Evolutionary conservation across 345 rosid species (phyloP), one percentile per base, ranked within the genome.

Genomic region (Populus alba): DNA sequence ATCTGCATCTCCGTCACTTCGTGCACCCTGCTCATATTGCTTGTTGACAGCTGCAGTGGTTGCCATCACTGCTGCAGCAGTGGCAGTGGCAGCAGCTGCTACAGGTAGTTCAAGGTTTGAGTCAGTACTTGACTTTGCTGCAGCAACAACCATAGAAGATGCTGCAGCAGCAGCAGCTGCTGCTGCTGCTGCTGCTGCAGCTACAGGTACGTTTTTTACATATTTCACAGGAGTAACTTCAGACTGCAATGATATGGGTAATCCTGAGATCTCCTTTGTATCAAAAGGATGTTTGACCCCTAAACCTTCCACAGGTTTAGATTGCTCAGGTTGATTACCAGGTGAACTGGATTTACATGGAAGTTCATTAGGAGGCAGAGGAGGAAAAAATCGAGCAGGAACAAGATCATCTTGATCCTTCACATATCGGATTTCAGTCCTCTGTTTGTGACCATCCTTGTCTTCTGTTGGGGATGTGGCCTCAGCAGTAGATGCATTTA

Each of bases 101-200:
- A 89, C 97, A 76, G 98, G 94, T 78, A 91, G 88, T 84, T 94
- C 97, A 77, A 89, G 81, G 80, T 87, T 89, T 70, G 95, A 77
- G 71, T 91, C 93, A 0, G 83, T 57, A 82, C 83, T 81, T 29
- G 97, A 88, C 88, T 91, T 94, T 79, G 91, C 85, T 16, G 88
- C 94, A 81, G 97, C 95, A 85, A 85, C 98, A 75, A 95, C 97
- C 98, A 95, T 90, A 66, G 97, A 90, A 75, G 98, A 95, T 43
- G 97, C 98, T 86, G 91, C 92, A 85, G 87, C 98, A 82, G 97
- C 98, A 43, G 97, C 97, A 22, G 97, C 97, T 1, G 97, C 97
- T 0, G 91, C 97, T 1, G 97, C 97, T 0, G 91, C 97, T 0
- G 92, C 95, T 0, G 93, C 92, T 8, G 93, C 93, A 45, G 94